These are phyloP conservation scores for Cicer cuneatum DNA, from an alignment of 306 rosid genomes.

Conservation along the genomic window DNA sequence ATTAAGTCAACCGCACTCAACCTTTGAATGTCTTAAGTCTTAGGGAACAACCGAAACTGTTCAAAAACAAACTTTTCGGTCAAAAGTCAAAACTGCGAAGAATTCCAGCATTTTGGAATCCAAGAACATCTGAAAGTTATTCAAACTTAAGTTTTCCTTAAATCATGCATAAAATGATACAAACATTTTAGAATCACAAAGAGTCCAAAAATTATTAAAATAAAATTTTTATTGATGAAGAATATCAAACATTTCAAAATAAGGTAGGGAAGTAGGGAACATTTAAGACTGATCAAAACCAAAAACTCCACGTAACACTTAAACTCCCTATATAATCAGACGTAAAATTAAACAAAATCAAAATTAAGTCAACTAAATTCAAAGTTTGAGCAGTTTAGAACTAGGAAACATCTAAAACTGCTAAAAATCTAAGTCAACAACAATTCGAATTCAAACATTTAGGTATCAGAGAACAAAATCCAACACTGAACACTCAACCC, in stretches of 20 bases:
- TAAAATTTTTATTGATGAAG: background rate
- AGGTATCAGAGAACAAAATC: constrained; percentile 7
- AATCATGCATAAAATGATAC: background rate
- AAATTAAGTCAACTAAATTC: background rate
- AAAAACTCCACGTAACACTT: background rate
- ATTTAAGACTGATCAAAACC: constrained; percentile 6
- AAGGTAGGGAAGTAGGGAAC: no score
- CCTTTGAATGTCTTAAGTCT: background rate
- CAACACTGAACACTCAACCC: background rate
- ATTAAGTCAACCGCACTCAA: background rate
- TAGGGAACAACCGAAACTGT: background rate
- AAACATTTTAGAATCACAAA: background rate
- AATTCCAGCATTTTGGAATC: background rate
- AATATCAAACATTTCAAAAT: background rate
- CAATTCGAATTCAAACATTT: background rate
- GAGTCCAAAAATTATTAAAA: background rate
- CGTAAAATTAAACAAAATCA: background rate
- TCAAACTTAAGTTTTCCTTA: background rate
- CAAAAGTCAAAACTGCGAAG: background rate
- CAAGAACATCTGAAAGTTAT: background rate
- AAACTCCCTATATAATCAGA: background rate
- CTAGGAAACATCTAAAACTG: background rate
- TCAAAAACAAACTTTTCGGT: constrained; percentile 2
- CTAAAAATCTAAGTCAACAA: background rate
- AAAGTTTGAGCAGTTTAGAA: background rate